phyloP scores from a whole-genome alignment of 192 early-diverging fungal genomes.

The Phycomyces blakesleeanus region DNA sequence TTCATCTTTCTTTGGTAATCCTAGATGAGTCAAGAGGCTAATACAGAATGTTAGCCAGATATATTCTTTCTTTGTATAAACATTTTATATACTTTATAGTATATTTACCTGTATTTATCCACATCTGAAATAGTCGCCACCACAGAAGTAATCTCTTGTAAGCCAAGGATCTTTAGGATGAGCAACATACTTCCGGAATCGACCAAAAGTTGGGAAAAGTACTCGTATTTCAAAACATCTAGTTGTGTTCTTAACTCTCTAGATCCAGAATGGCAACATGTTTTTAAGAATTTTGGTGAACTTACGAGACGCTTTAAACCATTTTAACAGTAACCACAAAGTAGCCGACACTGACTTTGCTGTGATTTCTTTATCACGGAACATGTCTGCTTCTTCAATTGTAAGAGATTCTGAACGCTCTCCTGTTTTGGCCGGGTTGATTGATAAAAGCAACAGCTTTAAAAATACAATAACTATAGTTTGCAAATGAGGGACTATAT shows the following conservation, averaged over 20 bases:
- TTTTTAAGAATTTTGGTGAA: neutral
- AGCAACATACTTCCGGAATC: constrained; percentile 83
- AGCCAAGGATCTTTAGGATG: constrained; percentile 78
- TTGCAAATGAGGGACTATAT: constrained; percentile 50
- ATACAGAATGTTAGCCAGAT: neutral
- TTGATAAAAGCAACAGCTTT: constrained; percentile 45
- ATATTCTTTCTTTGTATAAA: neutral
- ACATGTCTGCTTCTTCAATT: constrained; percentile 48
- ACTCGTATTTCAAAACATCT: constrained; percentile 76
- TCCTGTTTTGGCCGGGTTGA: constrained; percentile 2
- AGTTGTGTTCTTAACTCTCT: neutral
- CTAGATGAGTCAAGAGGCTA: constrained; percentile 8
- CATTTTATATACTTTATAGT: neutral
- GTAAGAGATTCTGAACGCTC: neutral
- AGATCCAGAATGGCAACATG: constrained; percentile 1
- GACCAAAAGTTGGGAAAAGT: constrained; percentile 71
- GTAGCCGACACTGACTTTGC: constrained; percentile 69
- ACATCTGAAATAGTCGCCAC: constrained; percentile 49
- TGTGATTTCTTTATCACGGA: constrained; percentile 67
- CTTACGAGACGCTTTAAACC: constrained; percentile 62
- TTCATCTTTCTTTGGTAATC: constrained; percentile 4
- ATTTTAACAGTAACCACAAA: constrained; percentile 60
- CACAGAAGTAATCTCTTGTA: constrained; percentile 54
- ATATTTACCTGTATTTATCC: constrained; percentile 42
- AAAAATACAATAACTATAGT: constrained; percentile 50